Evolutionary conservation across 176 grass and related monocot genomes (phyloP).

Genomic region (Lolium rigidum): DNA sequence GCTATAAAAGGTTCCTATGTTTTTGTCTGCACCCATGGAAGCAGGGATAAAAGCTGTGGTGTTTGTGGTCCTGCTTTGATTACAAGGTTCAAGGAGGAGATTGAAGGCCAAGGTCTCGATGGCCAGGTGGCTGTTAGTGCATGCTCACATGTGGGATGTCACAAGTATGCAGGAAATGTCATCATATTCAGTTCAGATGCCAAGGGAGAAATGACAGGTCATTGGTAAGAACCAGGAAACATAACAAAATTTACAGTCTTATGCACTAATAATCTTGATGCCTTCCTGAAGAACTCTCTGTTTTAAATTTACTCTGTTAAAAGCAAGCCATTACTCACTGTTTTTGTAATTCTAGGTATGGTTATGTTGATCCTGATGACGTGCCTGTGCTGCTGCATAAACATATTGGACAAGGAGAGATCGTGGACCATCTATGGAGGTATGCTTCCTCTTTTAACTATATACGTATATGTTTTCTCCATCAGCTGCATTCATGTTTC

Average conservation of each 20-base stretch:
- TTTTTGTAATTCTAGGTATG: slow-evolving; percentile 80
- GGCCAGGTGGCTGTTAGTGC: slow-evolving; percentile 75
- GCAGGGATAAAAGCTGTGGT: slow-evolving; percentile 90
- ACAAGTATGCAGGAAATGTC: slow-evolving; percentile 98
- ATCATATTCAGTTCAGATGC: slow-evolving; percentile 75
- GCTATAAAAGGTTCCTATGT: slow-evolving; percentile 77
- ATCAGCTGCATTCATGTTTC: slow-evolving; percentile 5
- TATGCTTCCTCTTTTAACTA: slow-evolving; percentile 47
- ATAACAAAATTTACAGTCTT: slow-evolving; percentile 21
- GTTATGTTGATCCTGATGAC: slow-evolving; percentile 96
- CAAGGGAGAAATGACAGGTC: slow-evolving; percentile 73
- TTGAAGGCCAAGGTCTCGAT: slow-evolving; percentile 56
- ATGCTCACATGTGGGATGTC: slow-evolving; percentile 92
- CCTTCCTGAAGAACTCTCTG: not conserved
- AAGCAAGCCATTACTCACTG: slow-evolving; percentile 32
- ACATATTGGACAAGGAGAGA: slow-evolving; percentile 81
- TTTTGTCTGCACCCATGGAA: slow-evolving; percentile 89
- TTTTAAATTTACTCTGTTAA: slow-evolving; percentile 6
- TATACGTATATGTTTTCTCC: not conserved
- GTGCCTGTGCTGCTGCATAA: slow-evolving; percentile 74
- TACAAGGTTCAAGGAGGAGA: slow-evolving; percentile 84
- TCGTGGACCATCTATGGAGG: slow-evolving; percentile 90
- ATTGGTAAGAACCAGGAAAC: slow-evolving; percentile 73
- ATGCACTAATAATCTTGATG: not conserved
- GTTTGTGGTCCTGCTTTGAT: slow-evolving; percentile 88